A percentile compares a stretch with the other conserved stretches of the same genome.
phyloP scores from a whole-genome alignment of 2,329 filamentous ascomycete genomes.

The Emergomyces orientalis region DNA sequence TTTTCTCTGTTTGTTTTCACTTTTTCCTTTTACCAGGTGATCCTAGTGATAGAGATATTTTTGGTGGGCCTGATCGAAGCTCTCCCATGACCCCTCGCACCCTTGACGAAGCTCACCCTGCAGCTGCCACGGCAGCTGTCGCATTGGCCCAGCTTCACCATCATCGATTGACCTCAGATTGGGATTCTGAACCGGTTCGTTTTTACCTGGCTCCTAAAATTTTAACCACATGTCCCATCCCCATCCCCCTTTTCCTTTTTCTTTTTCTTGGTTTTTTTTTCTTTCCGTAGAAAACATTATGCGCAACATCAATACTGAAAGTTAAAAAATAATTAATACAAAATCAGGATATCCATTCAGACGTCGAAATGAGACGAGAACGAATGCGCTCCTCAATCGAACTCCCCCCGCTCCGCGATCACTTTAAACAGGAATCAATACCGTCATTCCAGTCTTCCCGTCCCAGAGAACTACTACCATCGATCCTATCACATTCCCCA shows the following conservation, averaged over 20 bases:
- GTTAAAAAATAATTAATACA: constrained; percentile 9
- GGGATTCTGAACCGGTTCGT: constrained; percentile 68
- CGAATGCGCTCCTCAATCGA: constrained; percentile 59
- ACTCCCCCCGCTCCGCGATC: constrained; percentile 58
- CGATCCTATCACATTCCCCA: constrained; percentile 70
- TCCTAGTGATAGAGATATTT: constrained; percentile 55
- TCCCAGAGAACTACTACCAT: constrained; percentile 69
- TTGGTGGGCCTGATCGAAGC: constrained; percentile 58
- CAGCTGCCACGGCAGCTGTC: constrained; percentile 69
- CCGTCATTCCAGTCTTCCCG: constrained; percentile 52
- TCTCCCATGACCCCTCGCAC: constrained; percentile 59
- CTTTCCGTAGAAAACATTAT: too few species aligned
- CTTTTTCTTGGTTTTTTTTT: constrained; percentile 16
- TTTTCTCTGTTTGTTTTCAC: not conserved
- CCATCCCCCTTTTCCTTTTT: constrained; percentile 13
- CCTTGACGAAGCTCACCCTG: constrained; percentile 55
- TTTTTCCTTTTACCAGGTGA: constrained; percentile 36
- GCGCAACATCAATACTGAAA: too few species aligned
- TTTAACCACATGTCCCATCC: too few species aligned
- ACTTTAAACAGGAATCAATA: constrained; percentile 65
- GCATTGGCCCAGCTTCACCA: constrained; percentile 77
- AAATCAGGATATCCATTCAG: constrained; percentile 59
- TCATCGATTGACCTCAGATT: constrained; percentile 65
- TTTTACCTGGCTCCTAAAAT: too few species aligned
- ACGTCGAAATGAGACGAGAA: constrained; percentile 56